phyloP scores from a whole-genome alignment of 306 rosid genomes.

The Prunus persica region Prunus_persica_NCBIv2 NC_034009.1:9008501-9009000 shows the following conservation, averaged over 20 bases:
- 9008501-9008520: no score
- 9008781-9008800: background rate
- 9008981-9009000: constrained; percentile 20
- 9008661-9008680: no score
- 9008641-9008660: background rate
- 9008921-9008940: background rate
- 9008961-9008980: background rate
- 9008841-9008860: no score
- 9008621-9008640: constrained; percentile 5
- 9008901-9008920: background rate
- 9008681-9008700: no score
- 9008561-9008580: no score
- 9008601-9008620: background rate
- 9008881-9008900: background rate
- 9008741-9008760: background rate
- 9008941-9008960: constrained; percentile 11
- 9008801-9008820: constrained; percentile 11
- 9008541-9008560: no score
- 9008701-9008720: no score
- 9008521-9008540: no score
- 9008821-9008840: background rate
- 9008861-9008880: background rate
- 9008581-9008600: no score
- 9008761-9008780: background rate
- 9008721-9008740: no score